phyloP scores from a whole-genome alignment of 2,329 filamentous ascomycete genomes.

The Aspergillus piperis region DNA sequence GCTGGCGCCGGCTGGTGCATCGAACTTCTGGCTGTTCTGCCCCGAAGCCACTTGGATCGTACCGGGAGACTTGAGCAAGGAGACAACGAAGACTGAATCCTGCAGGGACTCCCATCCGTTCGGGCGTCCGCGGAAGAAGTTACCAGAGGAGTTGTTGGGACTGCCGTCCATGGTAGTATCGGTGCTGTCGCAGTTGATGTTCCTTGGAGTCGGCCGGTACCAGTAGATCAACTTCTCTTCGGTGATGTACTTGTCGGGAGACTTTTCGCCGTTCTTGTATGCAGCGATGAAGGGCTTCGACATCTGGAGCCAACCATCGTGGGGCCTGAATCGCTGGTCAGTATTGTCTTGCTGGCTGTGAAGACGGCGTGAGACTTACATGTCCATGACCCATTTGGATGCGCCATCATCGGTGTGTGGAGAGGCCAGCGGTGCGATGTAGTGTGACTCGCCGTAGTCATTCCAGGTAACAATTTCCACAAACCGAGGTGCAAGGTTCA shows the following conservation, averaged over 20 bases:
- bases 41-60: slow-evolving; percentile 52
- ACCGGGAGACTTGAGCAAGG: slow-evolving; percentile 50
- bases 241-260: slow-evolving; percentile 41
- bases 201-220: slow-evolving; percentile 55
- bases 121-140: slow-evolving; percentile 56
- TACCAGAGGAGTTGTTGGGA: slow-evolving; percentile 50
- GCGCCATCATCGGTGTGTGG: slow-evolving; percentile 40
- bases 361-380: slow-evolving; percentile 35
- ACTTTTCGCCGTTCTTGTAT: slow-evolving; percentile 50
- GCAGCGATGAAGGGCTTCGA: slow-evolving; percentile 57
- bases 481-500: slow-evolving; percentile 50
- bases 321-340: slow-evolving; percentile 40
- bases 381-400: slow-evolving; percentile 55
- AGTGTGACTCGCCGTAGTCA: slow-evolving; percentile 59
- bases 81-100: slow-evolving; percentile 56
- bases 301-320: slow-evolving; percentile 57
- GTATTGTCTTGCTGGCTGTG: no score
- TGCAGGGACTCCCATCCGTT: slow-evolving; percentile 53
- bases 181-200: slow-evolving; percentile 53
- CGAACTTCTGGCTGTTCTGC: slow-evolving; percentile 45
- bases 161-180: slow-evolving; percentile 51
- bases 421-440: slow-evolving; percentile 53
- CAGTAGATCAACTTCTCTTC: slow-evolving; percentile 57
- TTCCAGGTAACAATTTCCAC: slow-evolving; percentile 53
- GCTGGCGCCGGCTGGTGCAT: slow-evolving; percentile 50